These are phyloP conservation scores for Clonostachys solani DNA, from an alignment of 2,329 filamentous ascomycete species.

Conservation along the genomic window DNA sequence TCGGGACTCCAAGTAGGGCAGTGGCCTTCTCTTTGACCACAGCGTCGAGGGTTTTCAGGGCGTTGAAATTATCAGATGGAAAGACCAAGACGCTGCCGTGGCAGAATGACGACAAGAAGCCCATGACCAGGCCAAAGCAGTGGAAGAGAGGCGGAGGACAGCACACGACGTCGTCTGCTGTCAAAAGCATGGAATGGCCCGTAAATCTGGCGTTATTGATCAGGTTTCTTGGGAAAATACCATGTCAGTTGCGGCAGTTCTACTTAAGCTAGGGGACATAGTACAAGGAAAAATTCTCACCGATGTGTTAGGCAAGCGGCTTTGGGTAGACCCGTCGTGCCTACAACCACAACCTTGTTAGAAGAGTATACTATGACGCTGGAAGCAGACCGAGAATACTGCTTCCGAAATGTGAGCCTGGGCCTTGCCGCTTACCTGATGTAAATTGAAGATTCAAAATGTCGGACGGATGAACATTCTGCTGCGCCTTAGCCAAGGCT, in stretches of 20 bases:
- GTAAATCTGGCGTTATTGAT: not conserved
- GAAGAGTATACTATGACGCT: no score
- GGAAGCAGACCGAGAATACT: no score
- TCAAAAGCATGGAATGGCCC: not conserved
- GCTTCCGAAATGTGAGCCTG: no score
- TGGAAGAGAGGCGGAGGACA: slow-evolving; percentile 49
- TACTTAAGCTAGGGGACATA: no score
- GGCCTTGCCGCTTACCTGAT: no score
- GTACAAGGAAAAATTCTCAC: no score
- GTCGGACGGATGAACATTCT: not conserved
- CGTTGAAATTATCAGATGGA: slow-evolving; percentile 62
- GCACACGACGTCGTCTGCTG: not conserved
- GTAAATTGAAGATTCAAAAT: not conserved
- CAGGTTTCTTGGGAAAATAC: no score
- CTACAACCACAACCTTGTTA: no score
- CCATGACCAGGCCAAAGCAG: slow-evolving; percentile 69
- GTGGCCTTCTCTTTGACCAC: slow-evolving; percentile 48
- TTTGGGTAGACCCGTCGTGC: no score
- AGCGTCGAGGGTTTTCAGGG: slow-evolving; percentile 50
- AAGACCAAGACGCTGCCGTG: slow-evolving; percentile 61
- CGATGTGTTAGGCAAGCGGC: no score
- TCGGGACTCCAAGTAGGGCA: slow-evolving; percentile 50
- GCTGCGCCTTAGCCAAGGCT: no score
- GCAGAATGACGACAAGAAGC: slow-evolving; percentile 65
- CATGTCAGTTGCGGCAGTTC: no score